These are phyloP conservation scores for Nakataea oryzae DNA, from an alignment of 2,329 filamentous ascomycete species.

Conservation along the genomic window DNA sequence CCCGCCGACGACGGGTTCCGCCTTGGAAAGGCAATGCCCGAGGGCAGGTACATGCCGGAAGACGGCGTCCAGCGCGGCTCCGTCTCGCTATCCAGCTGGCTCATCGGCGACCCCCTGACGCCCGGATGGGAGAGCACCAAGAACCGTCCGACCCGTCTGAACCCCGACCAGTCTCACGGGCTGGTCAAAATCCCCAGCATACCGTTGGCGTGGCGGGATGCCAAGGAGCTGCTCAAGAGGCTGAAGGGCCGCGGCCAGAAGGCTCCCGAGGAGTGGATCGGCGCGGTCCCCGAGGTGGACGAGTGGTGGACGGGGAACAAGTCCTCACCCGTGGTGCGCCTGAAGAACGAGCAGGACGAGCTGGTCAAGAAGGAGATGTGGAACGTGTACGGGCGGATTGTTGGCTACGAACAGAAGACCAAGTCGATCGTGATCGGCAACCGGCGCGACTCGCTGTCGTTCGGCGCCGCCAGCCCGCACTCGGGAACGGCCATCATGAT, in stretches of 20 bases:
- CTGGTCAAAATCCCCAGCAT: slow-evolving; percentile 80
- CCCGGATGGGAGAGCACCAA: slow-evolving; percentile 72
- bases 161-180: slow-evolving; percentile 58
- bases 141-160: slow-evolving; percentile 48
- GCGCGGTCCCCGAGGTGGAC: slow-evolving; percentile 62
- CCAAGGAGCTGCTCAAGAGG: slow-evolving; percentile 64
- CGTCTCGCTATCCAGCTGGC: slow-evolving; percentile 71
- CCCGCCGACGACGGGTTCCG: slow-evolving; percentile 74
- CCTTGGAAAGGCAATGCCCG: slow-evolving; percentile 60
- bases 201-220: slow-evolving; percentile 83
- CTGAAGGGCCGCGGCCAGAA: slow-evolving; percentile 65
- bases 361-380: slow-evolving; percentile 74
- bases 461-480: slow-evolving; percentile 77
- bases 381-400: slow-evolving; percentile 80
- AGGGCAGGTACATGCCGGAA: slow-evolving; percentile 68
- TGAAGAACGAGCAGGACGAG: slow-evolving; percentile 84
- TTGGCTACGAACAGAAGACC: slow-evolving; percentile 70
- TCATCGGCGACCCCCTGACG: slow-evolving; percentile 84
- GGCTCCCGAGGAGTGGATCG: slow-evolving; percentile 62
- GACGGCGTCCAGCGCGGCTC: slow-evolving; percentile 76
- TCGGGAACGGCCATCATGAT: slow-evolving; percentile 86
- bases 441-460: slow-evolving; percentile 86
- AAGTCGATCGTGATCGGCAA: slow-evolving; percentile 87
- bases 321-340: slow-evolving; percentile 64
- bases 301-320: slow-evolving; percentile 80